A percentile compares a stretch with the other conserved stretches of the same genome.
Evolutionary conservation across 2,329 filamentous ascomycete species (phyloP).

Genomic region (Aspergillus ibericus): DNA sequence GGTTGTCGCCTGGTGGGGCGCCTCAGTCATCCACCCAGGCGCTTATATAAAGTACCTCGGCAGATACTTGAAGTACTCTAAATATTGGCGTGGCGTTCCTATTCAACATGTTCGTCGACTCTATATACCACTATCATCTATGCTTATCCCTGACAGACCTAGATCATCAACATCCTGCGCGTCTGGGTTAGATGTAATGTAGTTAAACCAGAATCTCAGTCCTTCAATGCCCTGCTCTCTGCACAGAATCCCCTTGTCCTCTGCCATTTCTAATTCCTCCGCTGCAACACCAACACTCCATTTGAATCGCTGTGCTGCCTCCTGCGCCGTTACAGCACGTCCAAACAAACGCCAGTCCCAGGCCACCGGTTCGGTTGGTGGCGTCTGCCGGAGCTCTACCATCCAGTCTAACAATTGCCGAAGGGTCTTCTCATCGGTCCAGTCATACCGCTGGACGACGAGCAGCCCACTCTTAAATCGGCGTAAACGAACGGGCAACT

Average conservation of each 20-base stretch:
- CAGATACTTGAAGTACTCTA: not conserved
- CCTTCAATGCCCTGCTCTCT: conserved; percentile 91
- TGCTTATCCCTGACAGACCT: conserved; percentile 1
- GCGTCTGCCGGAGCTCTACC: conserved; percentile 66
- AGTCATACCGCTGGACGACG: conserved; percentile 84
- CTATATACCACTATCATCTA: not conserved
- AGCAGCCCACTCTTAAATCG: conserved; percentile 92
- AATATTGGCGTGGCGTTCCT: not conserved
- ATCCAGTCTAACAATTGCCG: conserved; percentile 75
- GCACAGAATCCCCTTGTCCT: conserved; percentile 83
- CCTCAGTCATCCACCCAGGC: not conserved
- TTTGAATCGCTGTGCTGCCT: conserved; percentile 83
- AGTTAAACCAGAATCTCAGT: conserved; percentile 89
- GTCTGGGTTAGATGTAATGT: conserved; percentile 26
- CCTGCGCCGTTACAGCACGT: conserved; percentile 82
- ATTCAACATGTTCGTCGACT: not conserved
- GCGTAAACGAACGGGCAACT: conserved; percentile 79
- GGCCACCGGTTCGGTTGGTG: conserved; percentile 62
- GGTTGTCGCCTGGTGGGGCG: not conserved
- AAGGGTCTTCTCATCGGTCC: conserved; percentile 88
- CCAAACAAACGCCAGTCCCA: conserved; percentile 82
- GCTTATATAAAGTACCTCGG: not conserved
- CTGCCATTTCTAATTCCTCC: conserved; percentile 96
- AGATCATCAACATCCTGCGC: conserved; percentile 3
- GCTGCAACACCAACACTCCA: conserved; percentile 97